A percentile compares a stretch with the other conserved stretches of the same genome.
Evolutionary conservation across 2,329 filamentous ascomycete genomes (phyloP).

Genomic region (Calonectria pteridis): DNA sequence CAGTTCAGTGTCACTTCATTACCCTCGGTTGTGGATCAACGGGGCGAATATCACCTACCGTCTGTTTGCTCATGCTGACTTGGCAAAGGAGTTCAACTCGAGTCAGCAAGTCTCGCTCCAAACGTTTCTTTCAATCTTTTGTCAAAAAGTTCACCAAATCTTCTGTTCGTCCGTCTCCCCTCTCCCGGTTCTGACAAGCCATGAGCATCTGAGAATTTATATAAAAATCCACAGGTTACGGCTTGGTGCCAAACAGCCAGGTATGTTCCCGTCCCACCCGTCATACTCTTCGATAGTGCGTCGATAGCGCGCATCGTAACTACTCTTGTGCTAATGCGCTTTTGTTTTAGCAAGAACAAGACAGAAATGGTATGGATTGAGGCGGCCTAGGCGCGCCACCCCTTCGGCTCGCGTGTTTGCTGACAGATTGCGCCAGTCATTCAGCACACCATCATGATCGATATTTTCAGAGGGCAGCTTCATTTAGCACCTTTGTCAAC

Average conservation of each 20-base stretch:
- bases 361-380: slow-evolving; percentile 4
- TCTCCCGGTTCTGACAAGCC: not conserved
- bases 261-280: not conserved
- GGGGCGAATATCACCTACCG: not conserved
- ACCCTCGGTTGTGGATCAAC: not conserved
- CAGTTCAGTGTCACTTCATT: not conserved
- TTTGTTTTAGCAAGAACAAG: not conserved
- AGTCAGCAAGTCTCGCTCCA: not conserved
- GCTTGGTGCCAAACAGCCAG: not conserved
- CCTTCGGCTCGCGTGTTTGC: not conserved
- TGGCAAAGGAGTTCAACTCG: not conserved
- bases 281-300: not conserved
- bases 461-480: slow-evolving; percentile 38
- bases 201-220: not conserved
- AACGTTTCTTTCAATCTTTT: not conserved
- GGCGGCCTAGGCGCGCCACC: not conserved
- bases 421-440: slow-evolving; percentile 36
- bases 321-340: not conserved
- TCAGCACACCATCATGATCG: slow-evolving; percentile 37
- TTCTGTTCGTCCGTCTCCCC: not conserved
- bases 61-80: not conserved
- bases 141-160: not conserved
- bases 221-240: not conserved
- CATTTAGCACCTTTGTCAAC: slow-evolving; percentile 32
- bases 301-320: not conserved